Conservation (phyloP, 2,329 filamentous ascomycete genomes). For the Helicocarpus griseus region DNA sequence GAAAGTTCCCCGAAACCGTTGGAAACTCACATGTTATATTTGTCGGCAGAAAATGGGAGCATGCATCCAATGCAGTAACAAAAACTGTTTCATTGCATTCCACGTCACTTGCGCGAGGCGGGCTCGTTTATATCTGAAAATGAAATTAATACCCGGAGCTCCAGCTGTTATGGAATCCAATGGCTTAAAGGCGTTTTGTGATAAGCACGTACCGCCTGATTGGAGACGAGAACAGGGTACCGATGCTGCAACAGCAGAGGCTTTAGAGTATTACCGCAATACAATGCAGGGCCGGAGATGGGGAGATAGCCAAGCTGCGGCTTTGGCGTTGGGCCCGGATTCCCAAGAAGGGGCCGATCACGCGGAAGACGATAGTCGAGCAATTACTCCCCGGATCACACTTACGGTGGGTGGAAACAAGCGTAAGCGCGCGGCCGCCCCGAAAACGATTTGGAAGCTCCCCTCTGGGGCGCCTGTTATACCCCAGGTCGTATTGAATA, state of each 20-base stretch:
- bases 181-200: constrained; percentile 86
- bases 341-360: constrained; percentile 45
- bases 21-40: constrained; percentile 92
- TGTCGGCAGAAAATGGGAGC: constrained; percentile 97
- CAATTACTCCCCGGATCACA: constrained; percentile 40
- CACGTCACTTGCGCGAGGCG: constrained; percentile 91
- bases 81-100: constrained; percentile 92
- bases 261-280: constrained; percentile 80
- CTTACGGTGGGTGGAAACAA: constrained; percentile 49
- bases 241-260: constrained; percentile 66
- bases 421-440: constrained; percentile 43
- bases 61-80: constrained; percentile 96
- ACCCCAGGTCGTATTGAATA: constrained; percentile 75
- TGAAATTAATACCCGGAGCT: constrained; percentile 83
- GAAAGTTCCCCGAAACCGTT: constrained; percentile 88
- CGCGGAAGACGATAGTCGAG: constrained; percentile 34
- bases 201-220: constrained; percentile 84
- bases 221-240: constrained; percentile 83
- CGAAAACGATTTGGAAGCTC: constrained; percentile 75
- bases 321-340: constrained; percentile 69
- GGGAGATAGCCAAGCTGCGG: constrained; percentile 81
- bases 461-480: constrained; percentile 93
- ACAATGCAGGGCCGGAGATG: constrained; percentile 84
- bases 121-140: constrained; percentile 80
- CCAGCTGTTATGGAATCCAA: constrained; percentile 70